Conservation (phyloP, 192 early-diverging fungal species). For the Coemansia sp. region DNA sequence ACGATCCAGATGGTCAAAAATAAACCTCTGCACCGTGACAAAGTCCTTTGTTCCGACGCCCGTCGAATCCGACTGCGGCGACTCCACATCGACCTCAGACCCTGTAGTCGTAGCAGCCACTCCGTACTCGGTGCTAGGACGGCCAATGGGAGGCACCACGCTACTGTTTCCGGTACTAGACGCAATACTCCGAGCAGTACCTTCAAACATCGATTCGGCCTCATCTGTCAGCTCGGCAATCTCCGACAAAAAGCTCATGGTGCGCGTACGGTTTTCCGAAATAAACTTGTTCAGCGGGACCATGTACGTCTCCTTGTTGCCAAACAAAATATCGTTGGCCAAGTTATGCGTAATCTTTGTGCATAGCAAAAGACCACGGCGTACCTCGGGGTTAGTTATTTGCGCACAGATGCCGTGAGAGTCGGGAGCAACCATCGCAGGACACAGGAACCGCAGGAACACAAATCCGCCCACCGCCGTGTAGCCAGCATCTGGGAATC, state of each 20-base stretch:
- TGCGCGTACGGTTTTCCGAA: constrained; percentile 75
- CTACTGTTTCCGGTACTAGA: constrained; percentile 29
- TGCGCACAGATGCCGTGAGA: constrained; percentile 70
- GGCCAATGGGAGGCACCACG: constrained; percentile 12
- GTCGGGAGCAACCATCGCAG: constrained; percentile 92
- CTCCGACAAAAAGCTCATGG: constrained; percentile 76
- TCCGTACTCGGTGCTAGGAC: constrained; percentile 39
- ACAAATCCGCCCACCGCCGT: constrained; percentile 93
- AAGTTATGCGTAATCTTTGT: constrained; percentile 97
- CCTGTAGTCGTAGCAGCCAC: not conserved
- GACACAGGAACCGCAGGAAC: constrained; percentile 94
- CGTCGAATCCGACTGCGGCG: constrained; percentile 11
- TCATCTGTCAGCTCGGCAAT: constrained; percentile 64
- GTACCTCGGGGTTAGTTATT: constrained; percentile 68
- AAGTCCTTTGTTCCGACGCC: constrained; percentile 55
- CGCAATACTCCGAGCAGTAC: constrained; percentile 38
- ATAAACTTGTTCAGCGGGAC: constrained; percentile 87
- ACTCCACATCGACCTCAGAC: constrained; percentile 35
- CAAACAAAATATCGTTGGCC: constrained; percentile 94
- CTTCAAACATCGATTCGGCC: constrained; percentile 46
- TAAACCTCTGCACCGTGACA: constrained; percentile 63
- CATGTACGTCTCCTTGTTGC: constrained; percentile 95
- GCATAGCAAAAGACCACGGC: constrained; percentile 83
- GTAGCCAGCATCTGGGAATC: constrained; percentile 82
- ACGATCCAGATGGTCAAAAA: constrained; percentile 69